These are phyloP conservation scores for Colletotrichum chlorophyti DNA, from an alignment of 2,329 filamentous ascomycete species.

Conservation along the genomic window DNA sequence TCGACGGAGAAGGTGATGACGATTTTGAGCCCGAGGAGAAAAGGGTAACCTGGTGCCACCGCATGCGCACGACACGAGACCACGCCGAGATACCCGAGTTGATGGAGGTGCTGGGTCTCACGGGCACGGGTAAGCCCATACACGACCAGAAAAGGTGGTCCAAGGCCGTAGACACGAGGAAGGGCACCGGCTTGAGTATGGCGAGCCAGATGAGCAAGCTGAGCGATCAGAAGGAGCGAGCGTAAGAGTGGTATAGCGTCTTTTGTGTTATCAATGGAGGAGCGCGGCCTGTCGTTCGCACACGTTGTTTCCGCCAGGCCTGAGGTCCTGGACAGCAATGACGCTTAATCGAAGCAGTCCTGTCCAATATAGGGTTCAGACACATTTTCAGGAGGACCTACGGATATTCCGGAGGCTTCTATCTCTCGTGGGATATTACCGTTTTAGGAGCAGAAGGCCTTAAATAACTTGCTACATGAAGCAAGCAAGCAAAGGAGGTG, in stretches of 20 bases:
- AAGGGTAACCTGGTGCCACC: slow-evolving; percentile 78
- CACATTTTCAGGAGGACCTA: too few relatives aligned
- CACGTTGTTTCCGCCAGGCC: too few relatives aligned
- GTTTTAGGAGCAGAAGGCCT: too few relatives aligned
- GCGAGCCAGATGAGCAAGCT: slow-evolving; percentile 54
- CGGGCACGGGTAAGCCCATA: slow-evolving; percentile 46
- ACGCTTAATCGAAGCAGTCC: too few relatives aligned
- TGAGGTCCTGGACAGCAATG: too few relatives aligned
- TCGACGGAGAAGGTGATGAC: slow-evolving; percentile 31
- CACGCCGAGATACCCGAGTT: slow-evolving; percentile 76
- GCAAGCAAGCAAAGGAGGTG: too few relatives aligned
- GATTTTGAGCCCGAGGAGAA: slow-evolving; percentile 55
- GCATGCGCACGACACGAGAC: slow-evolving; percentile 81
- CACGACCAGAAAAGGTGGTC: slow-evolving; percentile 52
- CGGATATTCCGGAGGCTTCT: too few relatives aligned
- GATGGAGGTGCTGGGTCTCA: slow-evolving; percentile 66
- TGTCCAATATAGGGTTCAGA: too few relatives aligned
- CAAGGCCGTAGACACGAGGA: slow-evolving; percentile 54
- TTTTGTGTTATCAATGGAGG: slow-evolving; percentile 9
- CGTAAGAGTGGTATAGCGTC: slow-evolving; percentile 15
- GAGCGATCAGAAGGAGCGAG: slow-evolving; percentile 36
- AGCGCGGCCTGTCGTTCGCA: slow-evolving; percentile 1
- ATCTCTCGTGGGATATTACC: too few relatives aligned
- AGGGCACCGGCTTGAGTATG: slow-evolving; percentile 61
- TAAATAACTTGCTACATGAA: too few relatives aligned